Evolutionary conservation across 2,329 filamentous ascomycete species (phyloP).

Genomic region (Botrytis squamosa): DNA sequence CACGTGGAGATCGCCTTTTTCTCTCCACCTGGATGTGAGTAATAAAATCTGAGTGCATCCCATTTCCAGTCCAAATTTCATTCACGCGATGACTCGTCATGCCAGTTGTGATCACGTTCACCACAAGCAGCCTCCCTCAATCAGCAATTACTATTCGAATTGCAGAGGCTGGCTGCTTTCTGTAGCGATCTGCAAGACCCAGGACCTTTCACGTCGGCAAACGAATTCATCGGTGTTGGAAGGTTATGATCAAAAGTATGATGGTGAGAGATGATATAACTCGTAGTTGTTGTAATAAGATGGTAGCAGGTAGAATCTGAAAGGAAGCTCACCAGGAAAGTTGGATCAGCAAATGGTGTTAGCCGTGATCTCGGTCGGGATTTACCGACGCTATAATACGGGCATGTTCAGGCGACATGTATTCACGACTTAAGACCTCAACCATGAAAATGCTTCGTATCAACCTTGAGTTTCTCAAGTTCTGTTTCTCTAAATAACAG

Average conservation of each 20-base stretch:
- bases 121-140: neutral
- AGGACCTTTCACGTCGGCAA: neutral
- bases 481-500: neutral
- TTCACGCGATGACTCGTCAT: neutral
- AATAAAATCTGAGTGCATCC: neutral
- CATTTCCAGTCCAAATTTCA: neutral
- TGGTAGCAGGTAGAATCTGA: neutral
- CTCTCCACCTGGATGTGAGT: neutral
- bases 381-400: neutral
- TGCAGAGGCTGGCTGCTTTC: neutral
- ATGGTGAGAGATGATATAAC: neutral
- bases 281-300: neutral
- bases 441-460: neutral
- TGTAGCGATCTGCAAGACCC: neutral
- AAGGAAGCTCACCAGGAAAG: neutral
- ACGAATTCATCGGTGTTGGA: neutral
- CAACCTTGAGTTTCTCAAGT: neutral
- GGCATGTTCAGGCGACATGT: neutral
- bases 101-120: constrained; percentile 1
- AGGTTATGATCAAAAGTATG: neutral
- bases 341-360: neutral
- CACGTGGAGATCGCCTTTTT: neutral
- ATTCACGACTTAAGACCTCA: neutral
- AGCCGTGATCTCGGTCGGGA: neutral
- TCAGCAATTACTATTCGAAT: neutral